A percentile compares a stretch with the other conserved stretches of the same genome.
Conservation (phyloP, 345 rosid genomes). For the Crucihimalaya himalaica region DNA sequence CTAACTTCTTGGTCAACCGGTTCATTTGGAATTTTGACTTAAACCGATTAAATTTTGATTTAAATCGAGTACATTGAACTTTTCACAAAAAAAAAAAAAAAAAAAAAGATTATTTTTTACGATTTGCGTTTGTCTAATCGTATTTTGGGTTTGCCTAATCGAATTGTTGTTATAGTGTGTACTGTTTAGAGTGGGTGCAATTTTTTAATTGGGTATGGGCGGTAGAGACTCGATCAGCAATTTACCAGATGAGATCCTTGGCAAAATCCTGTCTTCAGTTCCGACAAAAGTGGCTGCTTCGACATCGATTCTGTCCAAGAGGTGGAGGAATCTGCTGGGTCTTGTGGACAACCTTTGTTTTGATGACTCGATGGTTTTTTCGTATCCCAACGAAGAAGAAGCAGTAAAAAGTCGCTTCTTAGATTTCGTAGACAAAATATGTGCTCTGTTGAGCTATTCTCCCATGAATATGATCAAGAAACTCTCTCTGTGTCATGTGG, state of each 20-base stretch:
- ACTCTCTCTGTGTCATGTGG: not conserved
- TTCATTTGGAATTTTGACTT: no score
- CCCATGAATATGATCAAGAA: not conserved
- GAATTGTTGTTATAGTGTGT: no score
- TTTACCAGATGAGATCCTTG: constrained; percentile 2
- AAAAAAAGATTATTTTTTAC: no score
- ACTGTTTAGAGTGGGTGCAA: no score
- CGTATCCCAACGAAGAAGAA: not conserved
- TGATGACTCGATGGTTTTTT: not conserved
- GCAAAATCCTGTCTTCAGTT: not conserved
- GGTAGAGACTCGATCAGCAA: not conserved
- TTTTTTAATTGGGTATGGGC: no score
- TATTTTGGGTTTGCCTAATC: no score
- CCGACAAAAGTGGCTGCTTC: constrained; percentile 4
- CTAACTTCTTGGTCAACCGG: no score
- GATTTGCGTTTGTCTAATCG: no score
- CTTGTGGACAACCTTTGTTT: constrained; percentile 1
- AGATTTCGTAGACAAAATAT: not conserved
- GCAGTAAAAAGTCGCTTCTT: not conserved
- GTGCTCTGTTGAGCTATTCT: not conserved
- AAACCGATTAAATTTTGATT: no score
- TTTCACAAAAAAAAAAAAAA: no score
- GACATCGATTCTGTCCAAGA: not conserved
- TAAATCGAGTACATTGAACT: no score
- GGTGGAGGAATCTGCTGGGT: not conserved